A percentile compares a stretch with the other conserved stretches of the same genome.
Conservation (phyloP, 108 stramenopile genomes). For the Phaeodactylum tricornutum region DNA sequence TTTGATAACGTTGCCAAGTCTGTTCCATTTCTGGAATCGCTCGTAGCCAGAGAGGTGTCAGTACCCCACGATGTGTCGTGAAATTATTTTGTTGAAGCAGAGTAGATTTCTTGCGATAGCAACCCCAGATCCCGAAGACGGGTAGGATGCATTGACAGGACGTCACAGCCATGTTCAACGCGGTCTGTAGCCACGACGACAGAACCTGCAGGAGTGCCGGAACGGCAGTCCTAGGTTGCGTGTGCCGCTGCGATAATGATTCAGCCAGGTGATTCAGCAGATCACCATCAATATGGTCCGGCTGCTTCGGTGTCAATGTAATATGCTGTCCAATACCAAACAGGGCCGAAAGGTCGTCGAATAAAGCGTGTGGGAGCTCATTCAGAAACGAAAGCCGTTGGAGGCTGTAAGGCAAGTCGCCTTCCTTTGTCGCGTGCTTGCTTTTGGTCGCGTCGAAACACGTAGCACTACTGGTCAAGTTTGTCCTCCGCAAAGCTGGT, state of each 20-base stretch:
- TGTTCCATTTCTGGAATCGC: neutral
- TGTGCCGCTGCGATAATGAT: conserved; percentile 26
- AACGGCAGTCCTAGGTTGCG: conserved; percentile 10
- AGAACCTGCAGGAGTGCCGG: conserved; percentile 17
- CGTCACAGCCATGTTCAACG: conserved; percentile 51
- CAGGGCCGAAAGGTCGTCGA: conserved; percentile 53
- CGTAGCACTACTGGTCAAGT: too few relatives aligned
- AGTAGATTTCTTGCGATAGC: too few relatives aligned
- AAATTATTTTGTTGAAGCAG: too few relatives aligned
- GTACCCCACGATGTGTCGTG: too few relatives aligned
- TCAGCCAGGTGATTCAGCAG: conserved; percentile 14
- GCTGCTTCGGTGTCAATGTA: conserved; percentile 38
- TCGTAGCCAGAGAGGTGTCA: neutral
- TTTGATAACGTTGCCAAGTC: neutral
- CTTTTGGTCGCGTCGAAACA: too few relatives aligned
- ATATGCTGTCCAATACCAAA: conserved; percentile 85
- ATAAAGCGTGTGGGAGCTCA: conserved; percentile 12
- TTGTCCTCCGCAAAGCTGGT: too few relatives aligned
- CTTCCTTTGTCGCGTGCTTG: too few relatives aligned
- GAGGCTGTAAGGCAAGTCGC: too few relatives aligned
- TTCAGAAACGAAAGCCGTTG: too few relatives aligned
- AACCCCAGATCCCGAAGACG: conserved; percentile 72
- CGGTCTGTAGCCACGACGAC: conserved; percentile 46
- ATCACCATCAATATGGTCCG: conserved; percentile 11
- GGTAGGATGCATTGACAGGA: conserved; percentile 61